Conservation (phyloP, 768 basidiomycete species). For the Calocera cornea region DNA sequence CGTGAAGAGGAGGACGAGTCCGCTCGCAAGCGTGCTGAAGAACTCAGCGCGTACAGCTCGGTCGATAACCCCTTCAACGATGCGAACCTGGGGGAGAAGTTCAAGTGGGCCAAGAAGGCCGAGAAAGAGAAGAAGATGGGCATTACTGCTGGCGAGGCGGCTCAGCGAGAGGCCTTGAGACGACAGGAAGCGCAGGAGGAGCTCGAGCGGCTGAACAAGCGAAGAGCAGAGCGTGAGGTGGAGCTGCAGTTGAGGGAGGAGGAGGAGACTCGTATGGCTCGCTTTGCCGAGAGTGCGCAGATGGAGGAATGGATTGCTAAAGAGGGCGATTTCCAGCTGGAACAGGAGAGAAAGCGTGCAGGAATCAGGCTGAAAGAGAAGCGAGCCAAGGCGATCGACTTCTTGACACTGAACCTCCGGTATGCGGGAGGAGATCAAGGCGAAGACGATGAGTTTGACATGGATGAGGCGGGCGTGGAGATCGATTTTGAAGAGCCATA, state of each 20-base stretch:
- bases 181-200: conserved; percentile 91
- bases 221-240: conserved; percentile 83
- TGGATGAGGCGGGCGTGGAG: conserved; percentile 82
- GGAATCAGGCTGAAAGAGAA: conserved; percentile 92
- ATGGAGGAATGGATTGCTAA: conserved; percentile 98
- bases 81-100: conserved; percentile 88
- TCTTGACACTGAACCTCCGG: conserved; percentile 86
- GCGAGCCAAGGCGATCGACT: conserved; percentile 96
- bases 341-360: conserved; percentile 81
- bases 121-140: conserved; percentile 92
- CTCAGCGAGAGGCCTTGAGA: conserved; percentile 62
- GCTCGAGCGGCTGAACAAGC: conserved; percentile 75
- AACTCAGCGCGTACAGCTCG: conserved; percentile 91
- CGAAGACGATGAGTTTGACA: conserved; percentile 43
- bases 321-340: conserved; percentile 93
- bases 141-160: conserved; percentile 61
- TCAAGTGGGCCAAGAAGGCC: conserved; percentile 97
- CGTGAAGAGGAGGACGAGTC: conserved; percentile 75
- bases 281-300: conserved; percentile 84
- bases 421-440: conserved; percentile 47
- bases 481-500: conserved; percentile 98
- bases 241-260: conserved; percentile 82
- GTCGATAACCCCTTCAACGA: conserved; percentile 98
- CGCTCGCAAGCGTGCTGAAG: conserved; percentile 71
- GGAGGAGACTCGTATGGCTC: conserved; percentile 78